phyloP scores from a whole-genome alignment of 148 eudicot genomes.

The Hydrangea macrophylla region DNA sequence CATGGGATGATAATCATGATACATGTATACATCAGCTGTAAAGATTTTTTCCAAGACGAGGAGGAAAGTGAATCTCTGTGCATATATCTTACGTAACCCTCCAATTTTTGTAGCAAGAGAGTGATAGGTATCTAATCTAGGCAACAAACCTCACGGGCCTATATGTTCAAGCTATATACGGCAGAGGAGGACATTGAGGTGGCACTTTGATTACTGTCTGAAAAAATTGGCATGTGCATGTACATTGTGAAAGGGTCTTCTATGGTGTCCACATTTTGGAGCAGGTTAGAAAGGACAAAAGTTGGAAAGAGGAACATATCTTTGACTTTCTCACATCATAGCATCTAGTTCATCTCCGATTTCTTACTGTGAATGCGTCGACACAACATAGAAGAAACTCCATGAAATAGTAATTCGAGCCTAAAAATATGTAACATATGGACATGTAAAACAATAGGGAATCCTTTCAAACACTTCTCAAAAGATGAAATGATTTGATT shows the following conservation, averaged over 20 bases:
- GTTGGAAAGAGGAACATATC: neutral
- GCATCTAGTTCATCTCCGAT: too few relatives aligned
- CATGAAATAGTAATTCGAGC: neutral
- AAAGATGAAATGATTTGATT: conserved; percentile 19
- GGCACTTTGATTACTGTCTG: conserved; percentile 7
- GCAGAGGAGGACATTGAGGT: conserved; percentile 12
- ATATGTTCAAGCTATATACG: conserved; percentile 12
- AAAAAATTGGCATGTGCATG: neutral
- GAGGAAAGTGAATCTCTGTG: neutral
- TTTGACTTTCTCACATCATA: too few relatives aligned
- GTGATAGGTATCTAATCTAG: neutral
- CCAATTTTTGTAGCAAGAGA: conserved; percentile 6
- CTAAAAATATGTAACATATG: neutral
- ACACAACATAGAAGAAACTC: neutral
- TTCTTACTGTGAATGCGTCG: neutral
- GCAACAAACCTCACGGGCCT: conserved; percentile 11
- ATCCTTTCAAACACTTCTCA: conserved; percentile 2
- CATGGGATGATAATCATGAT: neutral
- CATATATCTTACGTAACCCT: conserved; percentile 1
- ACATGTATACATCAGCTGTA: too few relatives aligned
- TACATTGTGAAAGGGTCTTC: conserved; percentile 8
- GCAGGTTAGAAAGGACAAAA: neutral
- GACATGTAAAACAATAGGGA: neutral
- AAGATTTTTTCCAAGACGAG: too few relatives aligned
- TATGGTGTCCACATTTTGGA: neutral